These are phyloP conservation scores for Lichina pygmaea DNA, from an alignment of 495 filamentous ascomycete genomes.

Conservation along the genomic window DNA sequence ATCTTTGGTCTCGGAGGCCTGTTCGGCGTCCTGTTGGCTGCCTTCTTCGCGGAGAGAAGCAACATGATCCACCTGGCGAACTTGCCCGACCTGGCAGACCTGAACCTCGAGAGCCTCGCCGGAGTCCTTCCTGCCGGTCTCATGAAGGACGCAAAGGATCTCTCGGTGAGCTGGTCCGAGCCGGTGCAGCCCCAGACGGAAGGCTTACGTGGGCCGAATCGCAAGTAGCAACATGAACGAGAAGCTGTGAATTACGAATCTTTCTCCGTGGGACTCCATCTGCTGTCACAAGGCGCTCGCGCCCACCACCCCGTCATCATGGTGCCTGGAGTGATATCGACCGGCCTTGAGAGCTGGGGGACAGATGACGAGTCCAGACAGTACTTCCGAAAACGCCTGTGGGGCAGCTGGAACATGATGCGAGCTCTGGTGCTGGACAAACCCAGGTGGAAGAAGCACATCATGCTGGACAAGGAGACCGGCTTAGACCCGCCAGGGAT, in stretches of 20 bases:
- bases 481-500: slow-evolving; percentile 80
- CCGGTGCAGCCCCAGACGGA: slow-evolving; percentile 2
- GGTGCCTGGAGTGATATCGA: slow-evolving; percentile 94
- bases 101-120: slow-evolving; percentile 60
- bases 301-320: slow-evolving; percentile 80
- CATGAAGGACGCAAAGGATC: slow-evolving; percentile 53
- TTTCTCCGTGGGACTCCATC: slow-evolving; percentile 65
- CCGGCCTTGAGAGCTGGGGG: slow-evolving; percentile 89
- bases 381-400: slow-evolving; percentile 80
- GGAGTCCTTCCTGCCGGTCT: slow-evolving; percentile 66
- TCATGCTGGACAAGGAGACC: slow-evolving; percentile 83
- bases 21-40: slow-evolving; percentile 55
- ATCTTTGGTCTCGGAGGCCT: slow-evolving; percentile 65
- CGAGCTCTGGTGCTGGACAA: slow-evolving; percentile 77
- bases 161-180: slow-evolving; percentile 28
- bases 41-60: slow-evolving; percentile 62
- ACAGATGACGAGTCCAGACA: slow-evolving; percentile 52
- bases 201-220: background rate
- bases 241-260: slow-evolving; percentile 79
- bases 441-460: slow-evolving; percentile 77
- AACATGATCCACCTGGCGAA: slow-evolving; percentile 45
- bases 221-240: slow-evolving; percentile 43
- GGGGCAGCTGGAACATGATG: slow-evolving; percentile 99
- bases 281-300: slow-evolving; percentile 54
- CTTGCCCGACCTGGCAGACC: slow-evolving; percentile 41